A percentile compares a stretch with the other conserved stretches of the same genome.
These are phyloP conservation scores for Salix caprea DNA, from an alignment of 345 rosid species.

Conservation along the genomic window DNA sequence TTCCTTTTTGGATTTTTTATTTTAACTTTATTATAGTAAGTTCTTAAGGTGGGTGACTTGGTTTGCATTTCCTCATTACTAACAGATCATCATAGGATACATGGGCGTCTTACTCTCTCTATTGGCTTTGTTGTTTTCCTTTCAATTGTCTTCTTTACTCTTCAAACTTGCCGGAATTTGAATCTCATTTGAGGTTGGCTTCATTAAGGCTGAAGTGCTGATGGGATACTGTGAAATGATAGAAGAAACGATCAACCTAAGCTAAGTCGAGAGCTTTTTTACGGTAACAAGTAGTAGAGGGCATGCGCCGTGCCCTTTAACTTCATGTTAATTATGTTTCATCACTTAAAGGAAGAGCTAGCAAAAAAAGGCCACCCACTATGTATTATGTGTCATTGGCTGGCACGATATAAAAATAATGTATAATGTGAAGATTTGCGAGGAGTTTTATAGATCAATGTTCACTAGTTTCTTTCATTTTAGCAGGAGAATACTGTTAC, in stretches of 20 bases:
- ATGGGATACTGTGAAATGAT: conserved; percentile 6
- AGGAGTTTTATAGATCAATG: conserved; percentile 20
- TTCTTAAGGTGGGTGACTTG: conserved; percentile 35
- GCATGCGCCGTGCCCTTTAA: background rate
- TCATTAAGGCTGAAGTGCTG: conserved; percentile 18
- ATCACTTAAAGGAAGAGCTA: conserved; percentile 4
- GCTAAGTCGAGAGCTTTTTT: conserved; percentile 15
- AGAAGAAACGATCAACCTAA: conserved; percentile 16
- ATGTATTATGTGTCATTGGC: conserved; percentile 13
- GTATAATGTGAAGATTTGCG: conserved; percentile 31
- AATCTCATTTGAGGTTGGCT: conserved; percentile 52
- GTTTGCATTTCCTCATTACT: conserved; percentile 48
- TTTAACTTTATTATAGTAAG: conserved; percentile 14
- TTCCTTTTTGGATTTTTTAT: conserved; percentile 7
- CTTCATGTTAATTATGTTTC: conserved; percentile 13
- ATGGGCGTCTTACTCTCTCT: conserved; percentile 17
- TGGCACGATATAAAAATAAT: conserved; percentile 24
- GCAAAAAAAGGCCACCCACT: conserved; percentile 11
- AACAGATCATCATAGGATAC: conserved; percentile 29
- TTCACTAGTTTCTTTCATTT: conserved; percentile 8
- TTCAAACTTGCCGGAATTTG: conserved; percentile 26
- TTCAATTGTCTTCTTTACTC: conserved; percentile 7
- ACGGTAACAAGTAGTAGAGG: conserved; percentile 20
- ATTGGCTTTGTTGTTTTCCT: conserved; percentile 1
- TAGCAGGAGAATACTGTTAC: background rate